These are phyloP conservation scores for Fusarium succisae DNA, from an alignment of 2,329 filamentous ascomycete species.

Conservation along the genomic window DNA sequence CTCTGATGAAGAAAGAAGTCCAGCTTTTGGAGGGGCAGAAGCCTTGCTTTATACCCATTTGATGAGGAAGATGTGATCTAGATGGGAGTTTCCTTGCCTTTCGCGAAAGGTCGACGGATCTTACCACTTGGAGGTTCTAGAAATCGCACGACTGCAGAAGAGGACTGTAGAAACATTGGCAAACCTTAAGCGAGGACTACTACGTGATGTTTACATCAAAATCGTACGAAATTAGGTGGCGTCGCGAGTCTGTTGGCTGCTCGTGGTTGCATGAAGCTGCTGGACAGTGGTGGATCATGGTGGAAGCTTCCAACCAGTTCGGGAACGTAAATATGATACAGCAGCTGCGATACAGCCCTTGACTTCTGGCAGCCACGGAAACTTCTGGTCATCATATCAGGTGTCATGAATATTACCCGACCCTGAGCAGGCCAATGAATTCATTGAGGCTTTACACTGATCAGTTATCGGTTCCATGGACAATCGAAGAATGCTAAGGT, in stretches of 20 bases:
- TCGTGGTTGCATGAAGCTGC: slow-evolving; percentile 23
- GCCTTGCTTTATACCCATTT: slow-evolving; percentile 46
- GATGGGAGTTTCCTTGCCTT: slow-evolving; percentile 25
- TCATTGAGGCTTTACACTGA: not conserved
- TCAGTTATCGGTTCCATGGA: not conserved
- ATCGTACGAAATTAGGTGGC: slow-evolving; percentile 18
- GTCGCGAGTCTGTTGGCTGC: slow-evolving; percentile 1
- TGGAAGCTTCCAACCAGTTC: slow-evolving; percentile 35
- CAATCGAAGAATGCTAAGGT: not conserved
- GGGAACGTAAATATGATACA: not conserved
- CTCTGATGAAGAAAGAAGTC: slow-evolving; percentile 42
- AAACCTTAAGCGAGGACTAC: slow-evolving; percentile 3
- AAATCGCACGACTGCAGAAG: slow-evolving; percentile 30
- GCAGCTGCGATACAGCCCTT: not conserved
- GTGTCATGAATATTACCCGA: not conserved
- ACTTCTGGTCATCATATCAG: not conserved
- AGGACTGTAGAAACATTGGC: slow-evolving; percentile 15
- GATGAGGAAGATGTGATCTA: slow-evolving; percentile 3
- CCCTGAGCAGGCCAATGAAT: too few species aligned
- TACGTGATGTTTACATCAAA: slow-evolving; percentile 18
- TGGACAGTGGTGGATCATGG: slow-evolving; percentile 32
- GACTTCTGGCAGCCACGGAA: not conserved
- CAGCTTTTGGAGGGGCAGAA: slow-evolving; percentile 9
- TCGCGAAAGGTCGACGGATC: slow-evolving; percentile 30
- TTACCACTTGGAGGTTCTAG: slow-evolving; percentile 35